Percentiles rank a stretch among this genome's conserved stretches.
These are phyloP conservation scores for Hyphopichia khmerensis DNA, from an alignment of 1,139 yeast species.

Conservation along the genomic window DNA sequence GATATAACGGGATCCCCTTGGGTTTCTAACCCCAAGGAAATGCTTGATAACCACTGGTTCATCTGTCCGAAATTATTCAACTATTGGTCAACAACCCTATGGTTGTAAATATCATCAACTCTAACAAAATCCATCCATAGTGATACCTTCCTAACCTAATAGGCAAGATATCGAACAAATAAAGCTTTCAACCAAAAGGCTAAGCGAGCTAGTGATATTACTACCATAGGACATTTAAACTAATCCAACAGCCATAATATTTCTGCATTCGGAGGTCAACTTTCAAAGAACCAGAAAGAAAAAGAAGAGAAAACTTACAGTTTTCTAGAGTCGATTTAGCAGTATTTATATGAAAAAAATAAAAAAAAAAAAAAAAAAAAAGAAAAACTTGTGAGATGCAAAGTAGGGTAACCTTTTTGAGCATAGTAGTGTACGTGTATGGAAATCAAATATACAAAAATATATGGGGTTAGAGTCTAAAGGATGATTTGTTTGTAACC, in stretches of 20 bases:
- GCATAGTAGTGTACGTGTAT: too few relatives aligned
- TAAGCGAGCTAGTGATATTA: slow-evolving; percentile 8
- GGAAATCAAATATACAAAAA: too few relatives aligned
- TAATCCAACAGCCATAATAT: slow-evolving; percentile 27
- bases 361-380: too few relatives aligned
- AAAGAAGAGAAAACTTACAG: slow-evolving; percentile 4
- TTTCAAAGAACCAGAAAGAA: slow-evolving; percentile 27
- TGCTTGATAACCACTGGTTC: slow-evolving; percentile 48
- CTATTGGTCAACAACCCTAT: slow-evolving; percentile 31
- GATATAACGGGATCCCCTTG: slow-evolving; percentile 59
- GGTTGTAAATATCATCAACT: slow-evolving; percentile 7
- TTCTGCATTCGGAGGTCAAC: slow-evolving; percentile 39
- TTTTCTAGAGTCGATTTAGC: neutral
- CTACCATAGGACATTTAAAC: slow-evolving; percentile 9
- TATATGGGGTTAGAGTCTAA: too few relatives aligned
- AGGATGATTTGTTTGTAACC: too few relatives aligned
- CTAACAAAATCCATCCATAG: slow-evolving; percentile 15
- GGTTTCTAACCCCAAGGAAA: slow-evolving; percentile 40
- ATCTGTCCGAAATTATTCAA: slow-evolving; percentile 48
- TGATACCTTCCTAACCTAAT: slow-evolving; percentile 48
- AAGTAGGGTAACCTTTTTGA: neutral
- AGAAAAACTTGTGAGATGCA: slow-evolving; percentile 3
- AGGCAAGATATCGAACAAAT: slow-evolving; percentile 36
- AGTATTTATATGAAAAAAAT: neutral
- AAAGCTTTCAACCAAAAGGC: slow-evolving; percentile 13